Base-by-base conservation (phyloP, 805 yeast genomes). In the Starmerella geochares region DNA sequence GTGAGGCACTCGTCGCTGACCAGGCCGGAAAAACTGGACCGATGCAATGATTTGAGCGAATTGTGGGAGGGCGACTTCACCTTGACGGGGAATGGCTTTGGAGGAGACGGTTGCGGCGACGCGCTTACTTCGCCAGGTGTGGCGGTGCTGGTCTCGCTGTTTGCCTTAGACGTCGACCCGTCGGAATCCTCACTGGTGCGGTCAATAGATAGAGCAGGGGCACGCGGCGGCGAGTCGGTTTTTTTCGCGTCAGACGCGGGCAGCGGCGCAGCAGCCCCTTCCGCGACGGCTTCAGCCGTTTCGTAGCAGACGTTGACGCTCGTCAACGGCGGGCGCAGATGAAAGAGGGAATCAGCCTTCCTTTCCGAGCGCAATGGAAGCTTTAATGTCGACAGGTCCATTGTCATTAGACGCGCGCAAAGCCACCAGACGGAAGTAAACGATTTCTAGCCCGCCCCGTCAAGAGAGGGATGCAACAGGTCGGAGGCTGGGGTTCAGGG, bases 271-370 rank as follows among this genome's bases (percentile, higher is more conserved):
- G 44, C n/a, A 16, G 23, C 8, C 16, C 14, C 21, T 5, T 24
- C 31, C 16, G 29, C 19, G 20, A 38, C 37, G 7, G 46, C 46
- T 20, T 42, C 46, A 14, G 60, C 59, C 6, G 59, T 50, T 27
- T 50, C 58, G 46, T 57, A 57, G 38, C 50, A 52, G 20, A 57
- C 53, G 31, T 57, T 57, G 37, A 57, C 58, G 44, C 57, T 56
- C 21, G 54, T 17, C n/a, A 56, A 38, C 4, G 58, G 20, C 24
- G 58, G 54, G 21, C 50, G 44, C 33, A 51, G 29, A 4, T 46
- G 44, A 42, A 56, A 56, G 14, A 52, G 36, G 24, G 21, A 35
- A 13, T 31, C 41, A 4, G 24, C n/a, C 19, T 27, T 37, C 13
- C 52, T 50, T n/a, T 48, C 48, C 13, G 43, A 39, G 14, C 56